A percentile compares a stretch with the other conserved stretches of the same genome.
phyloP scores from a whole-genome alignment of 2,329 filamentous ascomycete species.

The Colletotrichum sp. region DNA sequence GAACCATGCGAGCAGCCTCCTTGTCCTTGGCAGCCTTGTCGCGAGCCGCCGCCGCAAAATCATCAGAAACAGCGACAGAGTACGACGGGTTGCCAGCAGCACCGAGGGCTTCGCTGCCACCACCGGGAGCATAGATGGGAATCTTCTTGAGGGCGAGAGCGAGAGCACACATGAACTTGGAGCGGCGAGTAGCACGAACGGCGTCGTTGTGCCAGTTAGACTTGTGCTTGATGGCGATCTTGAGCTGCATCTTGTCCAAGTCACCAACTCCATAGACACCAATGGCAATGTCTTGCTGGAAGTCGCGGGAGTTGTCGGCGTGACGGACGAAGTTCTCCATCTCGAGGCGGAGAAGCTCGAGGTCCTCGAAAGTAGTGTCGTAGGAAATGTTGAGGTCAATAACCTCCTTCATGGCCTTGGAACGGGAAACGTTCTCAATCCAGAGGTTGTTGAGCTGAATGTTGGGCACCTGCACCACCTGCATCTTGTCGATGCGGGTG shows the following conservation, averaged over 20 bases:
- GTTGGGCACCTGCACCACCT: conserved; percentile 83
- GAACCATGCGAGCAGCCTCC: conserved; percentile 70
- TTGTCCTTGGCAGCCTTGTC: conserved; percentile 63
- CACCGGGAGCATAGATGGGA: conserved; percentile 83
- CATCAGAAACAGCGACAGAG: conserved; percentile 76
- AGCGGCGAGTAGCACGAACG: conserved; percentile 79
- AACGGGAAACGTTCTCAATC: conserved; percentile 93
- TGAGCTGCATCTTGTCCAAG: conserved; percentile 86
- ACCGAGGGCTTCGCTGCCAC: conserved; percentile 66
- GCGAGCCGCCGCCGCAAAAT: conserved; percentile 66
- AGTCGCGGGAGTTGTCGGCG: conserved; percentile 89
- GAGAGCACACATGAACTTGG: conserved; percentile 96
- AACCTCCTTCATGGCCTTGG: conserved; percentile 88
- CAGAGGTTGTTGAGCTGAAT: conserved; percentile 90
- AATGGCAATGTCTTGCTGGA: conserved; percentile 82
- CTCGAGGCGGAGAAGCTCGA: conserved; percentile 83
- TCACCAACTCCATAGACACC: conserved; percentile 80
- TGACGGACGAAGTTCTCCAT: conserved; percentile 84
- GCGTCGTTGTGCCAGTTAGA: conserved; percentile 90
- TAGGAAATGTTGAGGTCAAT: conserved; percentile 82
- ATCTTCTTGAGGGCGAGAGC: conserved; percentile 85
- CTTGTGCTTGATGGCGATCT: conserved; percentile 88
- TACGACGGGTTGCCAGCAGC: conserved; percentile 79
- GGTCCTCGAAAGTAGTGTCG: conserved; percentile 87
- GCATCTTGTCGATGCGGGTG: conserved; percentile 76